Conservation (phyloP, 2,329 filamentous ascomycete genomes). For the Calonectria pteridis region DNA sequence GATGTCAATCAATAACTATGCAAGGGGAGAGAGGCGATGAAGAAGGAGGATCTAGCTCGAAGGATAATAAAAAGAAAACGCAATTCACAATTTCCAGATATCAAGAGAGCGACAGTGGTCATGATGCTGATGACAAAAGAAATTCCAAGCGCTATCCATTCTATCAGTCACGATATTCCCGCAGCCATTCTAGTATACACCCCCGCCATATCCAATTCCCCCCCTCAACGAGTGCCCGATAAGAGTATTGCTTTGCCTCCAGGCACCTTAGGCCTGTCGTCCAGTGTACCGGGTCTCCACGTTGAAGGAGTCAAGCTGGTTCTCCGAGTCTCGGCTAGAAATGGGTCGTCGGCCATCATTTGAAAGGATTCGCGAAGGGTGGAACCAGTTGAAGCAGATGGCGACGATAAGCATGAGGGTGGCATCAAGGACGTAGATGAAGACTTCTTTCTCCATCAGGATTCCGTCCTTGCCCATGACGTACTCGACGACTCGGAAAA, state of each 20-base stretch:
- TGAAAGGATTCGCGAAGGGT: constrained; percentile 13
- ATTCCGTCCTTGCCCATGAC: constrained; percentile 45
- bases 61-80: neutral
- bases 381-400: constrained; percentile 24
- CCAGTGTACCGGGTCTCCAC: neutral
- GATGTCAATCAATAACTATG: too few relatives aligned
- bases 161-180: neutral
- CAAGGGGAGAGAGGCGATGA: neutral
- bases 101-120: neutral
- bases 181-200: neutral
- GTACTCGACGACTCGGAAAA: constrained; percentile 57
- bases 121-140: neutral
- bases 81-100: neutral
- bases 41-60: neutral
- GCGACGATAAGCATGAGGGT: constrained; percentile 46
- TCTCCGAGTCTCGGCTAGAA: neutral
- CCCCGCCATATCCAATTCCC: neutral
- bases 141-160: neutral
- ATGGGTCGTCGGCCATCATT: neutral
- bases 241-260: neutral
- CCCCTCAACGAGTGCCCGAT: neutral
- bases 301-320: neutral
- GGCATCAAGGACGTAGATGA: constrained; percentile 50
- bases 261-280: neutral
- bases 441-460: constrained; percentile 45